phyloP scores from a whole-genome alignment of 148 eudicot species.

The Fagopyrum tataricum region DNA sequence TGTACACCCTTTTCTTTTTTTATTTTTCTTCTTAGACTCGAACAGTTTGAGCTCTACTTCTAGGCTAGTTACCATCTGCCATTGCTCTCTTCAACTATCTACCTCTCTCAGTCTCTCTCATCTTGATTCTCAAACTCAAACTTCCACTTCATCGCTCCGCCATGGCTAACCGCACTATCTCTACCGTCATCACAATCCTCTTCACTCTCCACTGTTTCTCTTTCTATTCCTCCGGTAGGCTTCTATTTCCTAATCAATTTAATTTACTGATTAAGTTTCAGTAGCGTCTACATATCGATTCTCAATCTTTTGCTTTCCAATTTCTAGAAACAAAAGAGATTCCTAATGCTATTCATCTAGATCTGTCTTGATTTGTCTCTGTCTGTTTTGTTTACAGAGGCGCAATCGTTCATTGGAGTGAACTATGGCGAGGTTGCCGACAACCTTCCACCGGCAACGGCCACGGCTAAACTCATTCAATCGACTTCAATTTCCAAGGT shows the following conservation, averaged over 20 bases:
- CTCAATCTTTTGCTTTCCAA: not conserved
- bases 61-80: not conserved
- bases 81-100: not conserved
- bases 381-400: constrained; percentile 24
- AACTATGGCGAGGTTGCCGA: constrained; percentile 81
- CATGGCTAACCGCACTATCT: constrained; percentile 3
- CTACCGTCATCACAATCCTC: not conserved
- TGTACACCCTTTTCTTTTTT: not conserved
- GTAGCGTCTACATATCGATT: no score
- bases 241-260: not conserved
- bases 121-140: not conserved
- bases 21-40: not conserved
- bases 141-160: not conserved
- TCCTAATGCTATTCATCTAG: not conserved
- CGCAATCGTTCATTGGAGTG: constrained; percentile 70
- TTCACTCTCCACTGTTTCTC: not conserved
- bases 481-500: constrained; percentile 60
- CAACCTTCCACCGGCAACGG: constrained; percentile 74
- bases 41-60: not conserved
- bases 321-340: not conserved
- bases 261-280: not conserved
- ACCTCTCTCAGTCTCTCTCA: not conserved
- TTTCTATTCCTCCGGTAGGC: not conserved
- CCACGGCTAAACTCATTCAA: constrained; percentile 55
- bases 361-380: not conserved